These are phyloP conservation scores for Austroboletus festivus DNA, from an alignment of 768 basidiomycete genomes.

Conservation along the genomic window DNA sequence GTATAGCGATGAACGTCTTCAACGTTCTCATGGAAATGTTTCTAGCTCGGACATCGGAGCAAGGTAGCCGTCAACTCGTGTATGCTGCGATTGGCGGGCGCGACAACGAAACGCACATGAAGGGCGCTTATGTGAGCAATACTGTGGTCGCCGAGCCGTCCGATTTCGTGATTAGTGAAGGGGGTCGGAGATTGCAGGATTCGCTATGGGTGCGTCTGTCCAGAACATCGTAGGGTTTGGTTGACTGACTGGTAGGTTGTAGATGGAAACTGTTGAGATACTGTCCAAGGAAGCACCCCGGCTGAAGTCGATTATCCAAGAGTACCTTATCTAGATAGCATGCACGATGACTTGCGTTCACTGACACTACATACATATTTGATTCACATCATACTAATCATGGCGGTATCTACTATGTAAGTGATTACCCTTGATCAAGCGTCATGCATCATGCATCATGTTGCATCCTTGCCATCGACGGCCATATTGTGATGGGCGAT, in stretches of 20 bases:
- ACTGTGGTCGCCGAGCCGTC: conserved; percentile 23
- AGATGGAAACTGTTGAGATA: conserved; percentile 24
- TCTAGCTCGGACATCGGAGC: conserved; percentile 23
- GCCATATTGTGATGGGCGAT: too few relatives aligned
- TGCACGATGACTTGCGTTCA: too few relatives aligned
- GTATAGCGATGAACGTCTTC: background rate
- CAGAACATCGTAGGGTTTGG: background rate
- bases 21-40: conserved; percentile 5
- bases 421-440: too few relatives aligned
- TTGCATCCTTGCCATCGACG: too few relatives aligned
- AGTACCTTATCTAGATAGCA: conserved; percentile 5
- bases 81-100: conserved; percentile 28
- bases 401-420: too few relatives aligned
- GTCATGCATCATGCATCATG: too few relatives aligned
- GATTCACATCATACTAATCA: too few relatives aligned
- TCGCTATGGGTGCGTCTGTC: conserved; percentile 32
- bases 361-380: too few relatives aligned
- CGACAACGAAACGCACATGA: conserved; percentile 19
- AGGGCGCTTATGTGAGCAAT: conserved; percentile 18
- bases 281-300: conserved; percentile 11
- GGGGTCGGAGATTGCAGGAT: conserved; percentile 30
- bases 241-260: background rate
- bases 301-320: conserved; percentile 11
- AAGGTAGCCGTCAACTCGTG: conserved; percentile 36
- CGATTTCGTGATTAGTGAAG: conserved; percentile 32